Conservation (phyloP, 768 basidiomycete species). For the Russula sp. region DNA sequence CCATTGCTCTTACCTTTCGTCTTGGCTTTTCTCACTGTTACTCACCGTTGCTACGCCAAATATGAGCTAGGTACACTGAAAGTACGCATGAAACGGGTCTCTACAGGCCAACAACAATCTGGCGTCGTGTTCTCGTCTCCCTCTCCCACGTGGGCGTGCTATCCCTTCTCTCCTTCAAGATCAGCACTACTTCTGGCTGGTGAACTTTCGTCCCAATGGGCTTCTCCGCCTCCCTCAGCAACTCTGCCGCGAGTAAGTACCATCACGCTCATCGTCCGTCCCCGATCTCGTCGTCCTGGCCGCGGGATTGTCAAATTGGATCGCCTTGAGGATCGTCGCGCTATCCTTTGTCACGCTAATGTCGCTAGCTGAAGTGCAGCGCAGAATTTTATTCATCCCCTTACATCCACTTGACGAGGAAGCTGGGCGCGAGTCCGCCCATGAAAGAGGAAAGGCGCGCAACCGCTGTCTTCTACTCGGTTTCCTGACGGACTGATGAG, state of each 20-base stretch:
- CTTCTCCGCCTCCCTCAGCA: constrained; percentile 93
- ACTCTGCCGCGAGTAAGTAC: constrained; percentile 88
- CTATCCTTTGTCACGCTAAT: constrained; percentile 99
- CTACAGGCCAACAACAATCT: no score
- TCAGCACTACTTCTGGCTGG: no score
- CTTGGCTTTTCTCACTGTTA: no score
- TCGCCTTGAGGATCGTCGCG: constrained; percentile 95
- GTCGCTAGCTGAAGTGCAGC: constrained; percentile 80
- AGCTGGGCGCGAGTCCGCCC: constrained; percentile 92
- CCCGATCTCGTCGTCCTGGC: constrained; percentile 98
- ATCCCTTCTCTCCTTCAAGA: no score
- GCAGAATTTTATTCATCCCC: constrained; percentile 99
- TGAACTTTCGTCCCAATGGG: constrained; percentile 88
- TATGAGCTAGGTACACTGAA: no score
- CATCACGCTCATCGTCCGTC: constrained; percentile 92
- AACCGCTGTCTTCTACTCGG: constrained; percentile 95
- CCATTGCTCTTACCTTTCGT: no score
- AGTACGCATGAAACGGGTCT: no score
- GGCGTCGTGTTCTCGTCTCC: no score
- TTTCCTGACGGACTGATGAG: constrained; percentile 51
- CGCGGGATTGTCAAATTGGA: constrained; percentile 96
- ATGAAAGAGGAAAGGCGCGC: constrained; percentile 97
- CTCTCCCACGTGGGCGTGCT: no score
- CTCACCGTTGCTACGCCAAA: no score
- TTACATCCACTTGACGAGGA: constrained; percentile 98